Evolutionary conservation across 2,329 filamentous ascomycete genomes (phyloP), one percentile per base, ranked within the genome.

Genomic region (Penicillium italicum): DNA sequence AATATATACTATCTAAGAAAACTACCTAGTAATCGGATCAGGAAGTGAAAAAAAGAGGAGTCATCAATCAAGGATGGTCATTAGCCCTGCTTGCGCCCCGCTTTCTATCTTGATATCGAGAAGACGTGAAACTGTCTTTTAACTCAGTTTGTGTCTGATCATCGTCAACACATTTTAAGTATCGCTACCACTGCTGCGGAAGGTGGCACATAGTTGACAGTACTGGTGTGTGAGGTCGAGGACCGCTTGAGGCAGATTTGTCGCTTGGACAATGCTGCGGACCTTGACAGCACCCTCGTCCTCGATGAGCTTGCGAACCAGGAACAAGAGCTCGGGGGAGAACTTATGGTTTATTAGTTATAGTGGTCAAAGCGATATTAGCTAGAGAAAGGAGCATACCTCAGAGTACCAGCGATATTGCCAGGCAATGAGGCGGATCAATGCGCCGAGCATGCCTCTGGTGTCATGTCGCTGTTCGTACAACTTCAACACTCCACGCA

Each of bases 361-460:
- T 30, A 34, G 8, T 5, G 20, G 33, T 33, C 18, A n/a, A 7
- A 38, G 20, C 9, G 2, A 33, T 11, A 46, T 44, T 54, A 28
- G 8, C 34, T n/a, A 43, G 24, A 24, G 31, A 26, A 36, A 16
- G 14, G 41, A 52, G 24, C 77, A 67, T 74, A 87, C 85, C 83
- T 99, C 94, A 54, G 92, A 97, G 78, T 99, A 99, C 94, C 94
- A 99, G 64, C 94, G 83, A 76, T 97, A 99, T 77, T 99, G 94
- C 94, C 94, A 99, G 12, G 93, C 94, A 33, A 97, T 90, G 40
- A 99, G 79, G 50, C 91, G 82, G 62, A 99, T 97, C 56, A 97
- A 80, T n/a, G 90, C 87, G 28, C 86, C 88, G 7, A 97, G 82
- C 55, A 87, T 90, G 58, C 91, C 89, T 58, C 91, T 81, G 4